A percentile compares a stretch with the other conserved stretches of the same genome.
These are phyloP conservation scores for Diaporthe longicolla DNA, from an alignment of 2,329 filamentous ascomycete species.

Conservation along the genomic window DNA sequence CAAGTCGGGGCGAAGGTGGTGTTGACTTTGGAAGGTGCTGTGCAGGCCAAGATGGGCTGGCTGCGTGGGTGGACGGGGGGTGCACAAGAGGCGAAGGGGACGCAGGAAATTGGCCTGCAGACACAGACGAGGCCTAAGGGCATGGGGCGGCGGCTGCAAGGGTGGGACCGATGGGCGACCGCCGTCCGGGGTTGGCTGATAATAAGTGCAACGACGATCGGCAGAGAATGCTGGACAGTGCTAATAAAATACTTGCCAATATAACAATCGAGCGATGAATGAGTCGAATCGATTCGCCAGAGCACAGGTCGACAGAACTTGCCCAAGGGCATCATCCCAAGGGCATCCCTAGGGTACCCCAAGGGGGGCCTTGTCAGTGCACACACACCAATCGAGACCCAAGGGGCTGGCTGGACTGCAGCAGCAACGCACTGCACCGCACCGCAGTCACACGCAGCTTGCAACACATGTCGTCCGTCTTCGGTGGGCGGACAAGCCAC, in stretches of 20 bases:
- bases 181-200: conserved; percentile 10
- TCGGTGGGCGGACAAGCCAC: conserved; percentile 37
- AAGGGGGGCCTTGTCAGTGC: not conserved
- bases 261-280: conserved; percentile 26
- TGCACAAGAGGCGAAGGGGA: conserved; percentile 21
- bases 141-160: conserved; percentile 27
- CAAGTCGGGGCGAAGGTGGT: conserved; percentile 9
- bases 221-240: conserved; percentile 29
- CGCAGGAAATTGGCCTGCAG: conserved; percentile 32
- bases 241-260: conserved; percentile 27
- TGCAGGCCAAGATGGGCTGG: conserved; percentile 7
- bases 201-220: conserved; percentile 30
- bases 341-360: no score
- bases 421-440: not conserved
- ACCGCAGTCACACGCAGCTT: conserved; percentile 4
- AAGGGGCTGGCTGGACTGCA: conserved; percentile 16
- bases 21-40: not conserved
- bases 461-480: not conserved
- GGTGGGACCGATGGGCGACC: conserved; percentile 15
- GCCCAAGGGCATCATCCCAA: no score
- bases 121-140: conserved; percentile 26
- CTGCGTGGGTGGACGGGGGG: conserved; percentile 1
- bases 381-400: conserved; percentile 23
- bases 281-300: conserved; percentile 20
- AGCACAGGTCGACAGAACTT: conserved; percentile 7